Base-by-base conservation (phyloP, 352 stramenopile species). In the Globisporangium spiculum region DNA sequence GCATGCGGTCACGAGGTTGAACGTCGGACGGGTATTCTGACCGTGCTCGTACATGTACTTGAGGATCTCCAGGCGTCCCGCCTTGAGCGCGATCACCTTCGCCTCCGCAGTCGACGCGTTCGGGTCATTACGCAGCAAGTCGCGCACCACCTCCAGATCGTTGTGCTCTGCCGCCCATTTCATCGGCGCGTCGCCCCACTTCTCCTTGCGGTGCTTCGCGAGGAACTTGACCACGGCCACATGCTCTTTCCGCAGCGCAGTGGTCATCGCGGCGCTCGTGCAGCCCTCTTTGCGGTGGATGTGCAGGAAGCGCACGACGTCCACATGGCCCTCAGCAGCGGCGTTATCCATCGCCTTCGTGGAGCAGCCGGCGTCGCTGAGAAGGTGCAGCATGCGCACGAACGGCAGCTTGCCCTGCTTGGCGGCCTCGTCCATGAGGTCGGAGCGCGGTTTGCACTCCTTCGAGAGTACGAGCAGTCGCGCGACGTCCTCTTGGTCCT, bases 1-100 rank as follows among this genome's bases (percentile, higher is more conserved):
- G 38, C 73, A 78, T 20, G 82, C 82, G 12, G 65, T 63, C 48
- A 80, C 78, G 9, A 90, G 70, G 63, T 76, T 84, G 58, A 79
- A 80, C 20, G 82, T 74, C 18, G 76, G 71, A 1, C 71, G 78
- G 34, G 62, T 4, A 56, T 83, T 79, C 10, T 73, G 66, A 18
- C 76, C 71, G 54, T 79, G 71, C 53, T 91, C 83, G 48, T 91
- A 89, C 60, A 91, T 53, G 34, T 80, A 73, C 57, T 71, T 75
- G n/a, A 91, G 74, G 60, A 89, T 75, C 44, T 86, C 76, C 20
- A 55, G 52, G 56, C 83, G 78, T 20, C 73, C 75, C 0, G 20
- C 41, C 20, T 75, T 75, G 69, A 83, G 88, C 41, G 80, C 82
- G 44, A 71, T 55, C 10, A 77, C 63, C 68, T 90, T 90, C 12